These are phyloP conservation scores for Scheffersomyces lignosus DNA, from an alignment of 805 yeast genomes.

Conservation along the genomic window DNA sequence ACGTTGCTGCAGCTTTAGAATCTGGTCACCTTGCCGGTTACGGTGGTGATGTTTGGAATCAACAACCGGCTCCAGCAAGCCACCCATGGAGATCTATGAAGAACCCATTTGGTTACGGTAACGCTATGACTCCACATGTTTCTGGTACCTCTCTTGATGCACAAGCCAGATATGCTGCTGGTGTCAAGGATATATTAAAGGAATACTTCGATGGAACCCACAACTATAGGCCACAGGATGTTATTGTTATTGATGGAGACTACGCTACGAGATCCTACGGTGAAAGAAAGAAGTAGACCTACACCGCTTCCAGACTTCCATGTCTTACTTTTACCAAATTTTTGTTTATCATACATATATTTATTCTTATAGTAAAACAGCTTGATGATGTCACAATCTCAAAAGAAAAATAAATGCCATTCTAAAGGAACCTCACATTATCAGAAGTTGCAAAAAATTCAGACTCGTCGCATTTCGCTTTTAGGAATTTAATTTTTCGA, in stretches of 20 bases:
- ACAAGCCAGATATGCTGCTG: constrained; percentile 69
- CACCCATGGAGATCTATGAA: constrained; percentile 77
- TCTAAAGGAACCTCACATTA: too few species aligned
- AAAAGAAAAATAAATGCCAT: too few species aligned
- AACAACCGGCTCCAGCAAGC: constrained; percentile 77
- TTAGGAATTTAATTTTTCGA: too few species aligned
- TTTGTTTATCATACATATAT: constrained; percentile 3
- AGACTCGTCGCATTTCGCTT: too few species aligned
- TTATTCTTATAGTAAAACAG: too few species aligned
- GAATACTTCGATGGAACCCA: constrained; percentile 60
- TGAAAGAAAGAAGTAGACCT: constrained; percentile 31
- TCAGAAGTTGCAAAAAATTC: too few species aligned
- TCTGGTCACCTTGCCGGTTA: constrained; percentile 73
- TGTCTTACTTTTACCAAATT: too few species aligned
- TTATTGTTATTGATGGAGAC: constrained; percentile 68
- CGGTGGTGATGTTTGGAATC: constrained; percentile 85
- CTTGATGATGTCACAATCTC: too few species aligned
- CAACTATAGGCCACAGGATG: constrained; percentile 75
- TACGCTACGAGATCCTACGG: constrained; percentile 79
- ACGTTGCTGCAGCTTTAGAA: constrained; percentile 70
- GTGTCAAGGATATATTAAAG: constrained; percentile 64
- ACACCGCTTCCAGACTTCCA: too few species aligned
- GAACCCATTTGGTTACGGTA: constrained; percentile 70
- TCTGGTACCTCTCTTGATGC: constrained; percentile 83
- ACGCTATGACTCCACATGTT: constrained; percentile 83